phyloP scores from a whole-genome alignment of 139 green algal genomes.

The Desmodesmus armatus region DNA sequence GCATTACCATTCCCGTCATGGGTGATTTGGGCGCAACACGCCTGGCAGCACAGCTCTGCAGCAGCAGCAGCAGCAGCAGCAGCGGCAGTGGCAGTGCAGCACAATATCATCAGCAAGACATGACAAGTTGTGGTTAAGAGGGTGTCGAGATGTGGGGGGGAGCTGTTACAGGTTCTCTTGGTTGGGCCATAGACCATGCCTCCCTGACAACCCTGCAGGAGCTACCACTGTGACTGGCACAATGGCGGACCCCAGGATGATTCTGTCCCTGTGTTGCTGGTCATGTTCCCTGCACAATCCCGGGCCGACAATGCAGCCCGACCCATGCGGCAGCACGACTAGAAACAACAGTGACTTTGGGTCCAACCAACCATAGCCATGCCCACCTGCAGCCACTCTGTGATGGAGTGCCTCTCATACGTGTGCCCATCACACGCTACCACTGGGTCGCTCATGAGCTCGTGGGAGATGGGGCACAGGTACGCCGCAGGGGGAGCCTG shows the following conservation, averaged over 20 bases:
- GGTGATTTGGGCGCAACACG: neutral
- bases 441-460: constrained; percentile 17
- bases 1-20: neutral
- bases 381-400: constrained; percentile 11
- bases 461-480: constrained; percentile 7
- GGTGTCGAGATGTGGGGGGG: neutral
- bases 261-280: too few species aligned
- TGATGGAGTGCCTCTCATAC: constrained; percentile 11
- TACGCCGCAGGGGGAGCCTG: neutral
- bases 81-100: neutral
- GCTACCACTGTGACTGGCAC: too few species aligned
- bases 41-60: neutral
- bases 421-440: constrained; percentile 23
- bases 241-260: too few species aligned
- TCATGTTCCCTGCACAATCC: too few species aligned
- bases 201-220: too few species aligned
- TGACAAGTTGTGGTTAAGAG: too few species aligned
- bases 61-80: neutral
- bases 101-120: too few species aligned
- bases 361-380: too few species aligned
- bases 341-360: too few species aligned
- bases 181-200: neutral
- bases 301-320: too few species aligned
- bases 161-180: neutral
- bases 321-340: too few species aligned